Base-by-base conservation (phyloP, 2,329 filamentous ascomycete species). In the Trichoderma simmonsii region DNA sequence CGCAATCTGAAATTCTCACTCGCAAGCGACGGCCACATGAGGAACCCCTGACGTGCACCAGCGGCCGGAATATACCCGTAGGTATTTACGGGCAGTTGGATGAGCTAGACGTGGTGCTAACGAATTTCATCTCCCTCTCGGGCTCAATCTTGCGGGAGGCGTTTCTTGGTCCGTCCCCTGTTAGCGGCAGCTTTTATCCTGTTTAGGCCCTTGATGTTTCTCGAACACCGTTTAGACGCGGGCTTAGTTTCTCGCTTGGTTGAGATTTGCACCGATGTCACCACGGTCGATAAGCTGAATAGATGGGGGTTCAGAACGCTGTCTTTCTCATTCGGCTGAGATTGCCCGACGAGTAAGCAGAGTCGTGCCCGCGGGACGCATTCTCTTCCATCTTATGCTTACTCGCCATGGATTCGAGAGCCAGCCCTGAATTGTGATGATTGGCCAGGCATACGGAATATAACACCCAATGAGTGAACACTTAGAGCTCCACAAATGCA, bases 91-190 rank as follows among this genome's bases (percentile, higher is more conserved):
- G 66, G 54, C 56, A 43, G 32, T 60, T 59, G 34, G 65, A 32
- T 32, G 54, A 59, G 65, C 65, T 59, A 48, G 56, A 68, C 34
- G 7, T 59, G 66, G 54, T 51, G n/a, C 66, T 61, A 61, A 61
- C 30, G 36, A 39, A 69, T 32, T 69, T 61, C 66, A 69, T 69
- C 56, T 69, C 56, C 66, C 51, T 18, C 66, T 69, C n/a, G 56
- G 65, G 66, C 66, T 69, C 36, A 69, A 59, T 61, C 36, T 51
- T 69, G 66, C 66, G 66, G 66, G 56, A 69, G 56, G 34, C 66
- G 66, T 61, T 69, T 18, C 56, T 69, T 69, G 36, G 66, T 26
- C 66, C 36, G 66, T 60, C 43, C 56, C 26, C 56, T 57, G 56
- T 69, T 69, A 51, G 66, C 63, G 63, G 39, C 26, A 4, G 66